Percentiles rank a stretch among this genome's conserved stretches.
These are phyloP conservation scores for Ceratocystis eucalypticola DNA, from an alignment of 2,329 filamentous ascomycete genomes.

Conservation along the genomic window DNA sequence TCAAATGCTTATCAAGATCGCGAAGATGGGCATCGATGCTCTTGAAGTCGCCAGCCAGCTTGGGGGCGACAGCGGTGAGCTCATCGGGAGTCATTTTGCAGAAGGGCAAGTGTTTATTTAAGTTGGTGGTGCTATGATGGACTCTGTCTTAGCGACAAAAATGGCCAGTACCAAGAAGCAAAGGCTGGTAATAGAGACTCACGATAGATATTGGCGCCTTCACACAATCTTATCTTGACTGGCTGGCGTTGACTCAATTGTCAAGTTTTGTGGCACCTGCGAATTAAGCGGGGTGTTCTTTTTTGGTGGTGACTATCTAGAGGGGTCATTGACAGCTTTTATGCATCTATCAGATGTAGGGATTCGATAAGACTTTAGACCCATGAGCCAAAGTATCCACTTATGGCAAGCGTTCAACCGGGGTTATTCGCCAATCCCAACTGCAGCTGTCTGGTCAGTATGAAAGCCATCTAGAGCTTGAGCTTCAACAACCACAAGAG, in stretches of 20 bases:
- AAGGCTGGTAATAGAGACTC: background rate
- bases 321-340: background rate
- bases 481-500: background rate
- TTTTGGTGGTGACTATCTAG: background rate
- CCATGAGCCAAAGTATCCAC: background rate
- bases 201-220: background rate
- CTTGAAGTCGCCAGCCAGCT: conserved; percentile 61
- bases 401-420: background rate
- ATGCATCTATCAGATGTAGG: background rate
- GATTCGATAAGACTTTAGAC: background rate
- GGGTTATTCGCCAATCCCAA: conserved; percentile 4
- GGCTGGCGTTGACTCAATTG: conserved; percentile 14
- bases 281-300: conserved; percentile 10
- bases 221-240: background rate
- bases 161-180: background rate
- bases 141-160: conserved; percentile 5
- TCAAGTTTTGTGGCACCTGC: conserved; percentile 14
- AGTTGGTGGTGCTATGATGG: background rate
- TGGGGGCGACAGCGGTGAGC: conserved; percentile 37
- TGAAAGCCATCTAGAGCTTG: background rate
- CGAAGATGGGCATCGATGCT: conserved; percentile 59
- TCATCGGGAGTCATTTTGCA: conserved; percentile 44
- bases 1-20: conserved; percentile 75
- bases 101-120: background rate
- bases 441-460: background rate